Evolutionary conservation across 179 eudicot species (phyloP).

Genomic region (Gypsophila paniculata): DNA sequence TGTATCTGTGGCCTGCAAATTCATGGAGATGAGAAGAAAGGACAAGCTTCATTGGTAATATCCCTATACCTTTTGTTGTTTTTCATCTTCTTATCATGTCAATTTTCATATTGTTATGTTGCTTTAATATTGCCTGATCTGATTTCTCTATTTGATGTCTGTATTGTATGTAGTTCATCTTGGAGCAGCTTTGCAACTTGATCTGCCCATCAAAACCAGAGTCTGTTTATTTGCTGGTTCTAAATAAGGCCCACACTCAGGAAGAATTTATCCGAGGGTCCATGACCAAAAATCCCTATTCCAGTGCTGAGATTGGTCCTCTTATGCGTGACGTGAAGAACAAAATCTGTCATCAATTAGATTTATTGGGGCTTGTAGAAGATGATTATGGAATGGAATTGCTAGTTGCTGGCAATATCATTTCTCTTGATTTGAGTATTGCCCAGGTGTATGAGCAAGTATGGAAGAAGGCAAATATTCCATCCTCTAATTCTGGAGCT

Average conservation of each 20-base stretch:
- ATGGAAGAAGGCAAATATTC: conserved; percentile 86
- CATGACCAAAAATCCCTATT: conserved; percentile 98
- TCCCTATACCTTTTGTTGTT: conserved; percentile 2
- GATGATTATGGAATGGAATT: conserved; percentile 99
- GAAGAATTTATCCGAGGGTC: conserved; percentile 99
- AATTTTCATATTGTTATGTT: neutral
- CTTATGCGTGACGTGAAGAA: conserved; percentile 99
- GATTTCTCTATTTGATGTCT: conserved; percentile 10
- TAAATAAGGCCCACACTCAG: conserved; percentile 97
- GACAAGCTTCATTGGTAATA: conserved; percentile 74
- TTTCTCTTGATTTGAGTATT: conserved; percentile 88
- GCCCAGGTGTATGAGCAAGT: conserved; percentile 94
- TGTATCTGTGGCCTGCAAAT: conserved; percentile 87
- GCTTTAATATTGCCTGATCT: conserved; percentile 11
- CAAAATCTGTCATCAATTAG: conserved; percentile 93
- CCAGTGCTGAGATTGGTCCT: conserved; percentile 96
- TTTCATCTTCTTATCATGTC: neutral
- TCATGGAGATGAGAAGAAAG: conserved; percentile 83
- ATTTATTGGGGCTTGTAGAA: conserved; percentile 85
- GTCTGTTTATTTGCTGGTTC: conserved; percentile 77
- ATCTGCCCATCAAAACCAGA: conserved; percentile 96
- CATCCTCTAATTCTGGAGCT: conserved; percentile 52
- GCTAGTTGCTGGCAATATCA: conserved; percentile 92
- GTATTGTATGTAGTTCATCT: conserved; percentile 67
- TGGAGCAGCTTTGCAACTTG: conserved; percentile 98